Evolutionary conservation across 139 green algal species (phyloP).

Genomic region (Pseudopediastrum boryanum): DNA sequence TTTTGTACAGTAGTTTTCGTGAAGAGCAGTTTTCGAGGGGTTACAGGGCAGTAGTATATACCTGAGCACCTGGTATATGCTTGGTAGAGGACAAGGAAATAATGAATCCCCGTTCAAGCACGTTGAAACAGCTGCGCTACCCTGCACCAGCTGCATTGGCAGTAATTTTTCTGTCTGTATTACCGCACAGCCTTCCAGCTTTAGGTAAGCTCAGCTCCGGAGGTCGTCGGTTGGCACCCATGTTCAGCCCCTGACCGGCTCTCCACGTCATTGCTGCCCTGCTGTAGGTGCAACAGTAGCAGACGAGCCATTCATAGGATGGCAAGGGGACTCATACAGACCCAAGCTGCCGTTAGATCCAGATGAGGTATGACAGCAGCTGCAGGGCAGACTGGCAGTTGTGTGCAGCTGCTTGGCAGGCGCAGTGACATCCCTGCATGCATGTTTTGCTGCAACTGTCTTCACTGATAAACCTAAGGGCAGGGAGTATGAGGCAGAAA

Average conservation of each 20-base stretch:
- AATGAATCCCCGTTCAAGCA: too few relatives aligned
- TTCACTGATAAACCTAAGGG: neutral
- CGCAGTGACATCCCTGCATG: neutral
- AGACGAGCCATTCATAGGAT: conserved; percentile 38
- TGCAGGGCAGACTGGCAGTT: neutral
- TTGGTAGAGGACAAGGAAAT: too few relatives aligned
- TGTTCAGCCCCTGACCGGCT: neutral
- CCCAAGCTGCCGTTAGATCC: conserved; percentile 3
- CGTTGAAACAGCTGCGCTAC: neutral
- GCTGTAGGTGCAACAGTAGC: neutral
- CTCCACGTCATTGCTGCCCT: neutral
- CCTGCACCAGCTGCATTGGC: neutral
- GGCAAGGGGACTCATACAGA: conserved; percentile 37
- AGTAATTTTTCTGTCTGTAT: neutral
- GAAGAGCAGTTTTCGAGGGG: too few relatives aligned
- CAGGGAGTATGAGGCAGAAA: too few relatives aligned
- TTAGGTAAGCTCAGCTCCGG: too few relatives aligned
- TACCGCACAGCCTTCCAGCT: neutral
- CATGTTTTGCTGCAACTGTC: neutral
- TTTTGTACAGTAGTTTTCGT: too few relatives aligned
- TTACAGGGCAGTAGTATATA: too few relatives aligned
- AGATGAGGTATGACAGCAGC: neutral
- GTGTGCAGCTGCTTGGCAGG: neutral
- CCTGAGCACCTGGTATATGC: too few relatives aligned
- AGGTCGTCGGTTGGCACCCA: neutral